Percentiles rank a stretch among this genome's conserved stretches.
Evolutionary conservation across 495 filamentous ascomycete species (phyloP).

Genomic region (Penicillium chermesinum): DNA sequence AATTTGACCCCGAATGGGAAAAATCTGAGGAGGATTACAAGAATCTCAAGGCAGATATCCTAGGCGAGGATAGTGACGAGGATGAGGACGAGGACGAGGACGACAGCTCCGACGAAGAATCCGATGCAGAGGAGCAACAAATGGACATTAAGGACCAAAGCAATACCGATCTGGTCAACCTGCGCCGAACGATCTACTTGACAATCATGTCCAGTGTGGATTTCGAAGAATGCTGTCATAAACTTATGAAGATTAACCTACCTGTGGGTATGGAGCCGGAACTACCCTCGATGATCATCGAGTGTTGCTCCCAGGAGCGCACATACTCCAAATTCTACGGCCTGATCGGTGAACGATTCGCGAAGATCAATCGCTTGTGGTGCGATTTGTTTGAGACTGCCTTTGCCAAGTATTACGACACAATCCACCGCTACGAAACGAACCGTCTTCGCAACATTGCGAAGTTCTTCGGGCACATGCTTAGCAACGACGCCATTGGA

Average conservation of each 20-base stretch:
- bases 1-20: constrained; percentile 84
- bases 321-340: constrained; percentile 98
- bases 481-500: constrained; percentile 79
- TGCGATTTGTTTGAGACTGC: constrained; percentile 81
- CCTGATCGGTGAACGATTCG: constrained; percentile 87
- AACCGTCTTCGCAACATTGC: constrained; percentile 92
- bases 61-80: constrained; percentile 82
- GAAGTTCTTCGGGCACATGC: constrained; percentile 86
- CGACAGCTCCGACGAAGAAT: constrained; percentile 74
- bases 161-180: constrained; percentile 89
- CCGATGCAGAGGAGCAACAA: constrained; percentile 63
- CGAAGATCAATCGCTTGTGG: constrained; percentile 93
- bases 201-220: constrained; percentile 94
- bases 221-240: constrained; percentile 94
- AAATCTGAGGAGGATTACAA: constrained; percentile 87
- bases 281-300: constrained; percentile 91
- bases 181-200: constrained; percentile 90
- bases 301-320: constrained; percentile 90
- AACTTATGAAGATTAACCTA: constrained; percentile 86
- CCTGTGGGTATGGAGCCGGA: constrained; percentile 86
- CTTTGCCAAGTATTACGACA: constrained; percentile 93
- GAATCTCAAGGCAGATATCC: constrained; percentile 83
- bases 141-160: constrained; percentile 97
- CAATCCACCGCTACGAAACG: constrained; percentile 93
- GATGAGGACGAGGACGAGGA: constrained; percentile 67